A percentile compares a stretch with the other conserved stretches of the same genome.
Evolutionary conservation across 108 stramenopile genomes (phyloP).

Genomic region (Aurantiochytrium sp.): DNA sequence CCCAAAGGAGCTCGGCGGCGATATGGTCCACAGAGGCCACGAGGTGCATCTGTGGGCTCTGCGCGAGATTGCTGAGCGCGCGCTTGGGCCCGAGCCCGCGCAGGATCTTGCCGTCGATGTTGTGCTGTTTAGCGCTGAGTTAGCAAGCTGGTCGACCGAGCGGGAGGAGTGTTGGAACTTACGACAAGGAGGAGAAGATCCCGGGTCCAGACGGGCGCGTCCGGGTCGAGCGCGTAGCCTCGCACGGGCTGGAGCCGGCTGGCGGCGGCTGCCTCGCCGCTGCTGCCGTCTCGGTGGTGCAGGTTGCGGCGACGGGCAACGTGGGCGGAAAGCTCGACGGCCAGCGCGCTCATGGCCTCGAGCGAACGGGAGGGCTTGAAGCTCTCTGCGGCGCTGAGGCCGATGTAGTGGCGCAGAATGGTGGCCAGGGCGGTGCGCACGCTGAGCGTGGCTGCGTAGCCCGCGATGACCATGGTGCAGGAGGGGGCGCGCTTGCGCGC

Average conservation of each 20-base stretch:
- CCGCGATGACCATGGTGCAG: neutral
- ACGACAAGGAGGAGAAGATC: neutral
- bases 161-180: too few species aligned
- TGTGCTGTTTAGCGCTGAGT: too few species aligned
- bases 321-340: neutral
- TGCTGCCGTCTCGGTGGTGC: neutral
- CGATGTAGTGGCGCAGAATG: neutral
- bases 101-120: neutral
- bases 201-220: neutral
- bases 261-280: too few species aligned
- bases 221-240: neutral
- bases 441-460: neutral
- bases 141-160: too few species aligned
- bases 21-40: constrained; percentile 27
- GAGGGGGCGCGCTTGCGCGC: neutral
- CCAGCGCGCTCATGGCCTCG: neutral
- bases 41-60: neutral
- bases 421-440: neutral
- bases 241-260: neutral
- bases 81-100: neutral
- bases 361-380: neutral
- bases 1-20: neutral
- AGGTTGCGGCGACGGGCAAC: neutral
- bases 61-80: neutral
- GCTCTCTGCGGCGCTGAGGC: neutral